Conservation (phyloP, 1,284 basidiomycete genomes). For the Ceratobasidium sp. region DNA sequence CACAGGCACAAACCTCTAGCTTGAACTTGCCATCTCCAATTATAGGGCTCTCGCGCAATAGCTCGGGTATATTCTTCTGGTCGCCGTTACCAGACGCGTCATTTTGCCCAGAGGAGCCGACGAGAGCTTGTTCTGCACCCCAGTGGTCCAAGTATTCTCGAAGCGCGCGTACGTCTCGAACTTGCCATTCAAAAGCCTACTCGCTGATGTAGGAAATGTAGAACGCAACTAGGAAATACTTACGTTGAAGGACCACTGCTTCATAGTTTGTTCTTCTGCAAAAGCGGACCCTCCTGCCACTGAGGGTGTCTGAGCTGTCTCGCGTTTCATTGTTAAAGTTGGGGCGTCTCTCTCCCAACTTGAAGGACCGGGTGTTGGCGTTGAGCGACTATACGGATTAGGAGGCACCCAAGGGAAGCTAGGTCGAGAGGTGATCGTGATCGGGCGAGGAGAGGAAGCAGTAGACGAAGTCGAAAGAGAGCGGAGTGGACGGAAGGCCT, state of each 20-base stretch:
- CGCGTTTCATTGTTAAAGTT: neutral
- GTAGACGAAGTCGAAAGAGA: conserved; percentile 39
- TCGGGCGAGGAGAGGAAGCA: conserved; percentile 39
- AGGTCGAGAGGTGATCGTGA: conserved; percentile 32
- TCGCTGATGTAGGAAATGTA: neutral
- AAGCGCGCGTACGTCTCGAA: conserved; percentile 44
- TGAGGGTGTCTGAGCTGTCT: conserved; percentile 4
- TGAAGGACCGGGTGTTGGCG: conserved; percentile 35
- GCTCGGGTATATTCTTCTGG: conserved; percentile 64
- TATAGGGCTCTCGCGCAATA: conserved; percentile 73
- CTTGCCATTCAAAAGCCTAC: conserved; percentile 48
- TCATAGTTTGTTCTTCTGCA: conserved; percentile 36
- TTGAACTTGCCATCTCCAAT: conserved; percentile 81
- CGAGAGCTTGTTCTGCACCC: conserved; percentile 33
- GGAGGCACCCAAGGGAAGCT: conserved; percentile 43
- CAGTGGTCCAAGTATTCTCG: conserved; percentile 42
- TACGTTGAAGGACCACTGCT: conserved; percentile 43
- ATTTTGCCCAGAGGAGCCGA: conserved; percentile 1
- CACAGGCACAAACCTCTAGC: conserved; percentile 56
- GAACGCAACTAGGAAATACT: neutral
- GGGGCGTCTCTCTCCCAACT: conserved; percentile 41
- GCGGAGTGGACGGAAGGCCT: conserved; percentile 31
- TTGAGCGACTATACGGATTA: conserved; percentile 19
- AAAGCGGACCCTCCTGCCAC: conserved; percentile 9
- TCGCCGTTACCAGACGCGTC: conserved; percentile 48